Percentiles rank a stretch among this genome's conserved stretches.
Evolutionary conservation across 2,329 filamentous ascomycete genomes (phyloP).

Genomic region (Colletotrichum sp.): DNA sequence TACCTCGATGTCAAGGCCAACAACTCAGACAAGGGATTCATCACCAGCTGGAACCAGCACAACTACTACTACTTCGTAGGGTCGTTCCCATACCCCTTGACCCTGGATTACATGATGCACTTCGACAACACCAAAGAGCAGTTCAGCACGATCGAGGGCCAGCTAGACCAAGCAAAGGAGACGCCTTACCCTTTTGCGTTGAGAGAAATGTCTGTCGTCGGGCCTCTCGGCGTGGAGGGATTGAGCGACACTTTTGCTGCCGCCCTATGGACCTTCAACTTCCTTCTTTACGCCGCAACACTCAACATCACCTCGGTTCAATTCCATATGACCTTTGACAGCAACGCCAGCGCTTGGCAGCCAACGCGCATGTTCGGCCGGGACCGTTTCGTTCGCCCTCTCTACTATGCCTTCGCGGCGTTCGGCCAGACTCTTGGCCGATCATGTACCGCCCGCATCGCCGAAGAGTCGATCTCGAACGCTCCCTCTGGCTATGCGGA

Average conservation of each 20-base stretch:
- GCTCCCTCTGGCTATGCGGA: background rate
- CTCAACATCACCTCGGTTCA: constrained; percentile 18
- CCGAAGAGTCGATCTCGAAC: background rate
- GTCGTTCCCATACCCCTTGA: constrained; percentile 11
- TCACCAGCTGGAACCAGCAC: constrained; percentile 15
- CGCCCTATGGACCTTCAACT: constrained; percentile 14
- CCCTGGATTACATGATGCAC: constrained; percentile 17
- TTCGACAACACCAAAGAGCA: constrained; percentile 14
- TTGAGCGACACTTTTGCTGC: constrained; percentile 16
- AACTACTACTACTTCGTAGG: constrained; percentile 19
- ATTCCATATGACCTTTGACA: constrained; percentile 16
- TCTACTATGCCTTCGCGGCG: constrained; percentile 16
- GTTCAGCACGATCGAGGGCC: constrained; percentile 2
- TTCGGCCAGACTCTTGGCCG: constrained; percentile 16
- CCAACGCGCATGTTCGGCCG: constrained; percentile 17
- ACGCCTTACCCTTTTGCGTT: constrained; percentile 6
- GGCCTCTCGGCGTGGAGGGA: constrained; percentile 8
- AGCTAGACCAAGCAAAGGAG: constrained; percentile 4
- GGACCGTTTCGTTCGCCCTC: constrained; percentile 16
- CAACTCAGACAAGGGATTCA: constrained; percentile 8
- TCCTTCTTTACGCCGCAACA: constrained; percentile 11
- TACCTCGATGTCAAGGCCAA: constrained; percentile 2
- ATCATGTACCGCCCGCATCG: constrained; percentile 12
- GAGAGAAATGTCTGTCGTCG: constrained; percentile 16
- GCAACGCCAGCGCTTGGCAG: constrained; percentile 17